Evolutionary conservation across 495 filamentous ascomycete species (phyloP).

Genomic region (Neurospora tetraspora): DNA sequence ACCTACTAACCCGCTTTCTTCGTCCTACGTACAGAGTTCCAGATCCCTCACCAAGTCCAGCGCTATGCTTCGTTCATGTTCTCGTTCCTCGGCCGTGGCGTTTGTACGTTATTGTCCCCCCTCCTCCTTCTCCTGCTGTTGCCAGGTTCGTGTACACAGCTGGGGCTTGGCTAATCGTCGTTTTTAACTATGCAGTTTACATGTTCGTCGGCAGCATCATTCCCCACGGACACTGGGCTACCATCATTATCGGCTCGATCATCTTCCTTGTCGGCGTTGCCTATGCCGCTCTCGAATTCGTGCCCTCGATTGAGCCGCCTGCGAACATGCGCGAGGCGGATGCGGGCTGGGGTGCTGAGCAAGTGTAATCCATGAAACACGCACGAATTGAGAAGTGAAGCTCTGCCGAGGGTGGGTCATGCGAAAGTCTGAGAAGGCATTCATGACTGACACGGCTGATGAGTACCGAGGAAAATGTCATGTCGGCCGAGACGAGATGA

Average conservation of each 20-base stretch:
- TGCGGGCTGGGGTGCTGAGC: conserved; percentile 82
- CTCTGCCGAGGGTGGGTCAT: not conserved
- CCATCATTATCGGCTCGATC: conserved; percentile 57
- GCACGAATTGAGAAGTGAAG: not conserved
- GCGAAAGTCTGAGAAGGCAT: not conserved
- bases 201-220: conserved; percentile 86
- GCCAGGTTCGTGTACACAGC: not conserved
- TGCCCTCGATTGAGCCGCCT: conserved; percentile 93
- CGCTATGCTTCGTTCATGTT: conserved; percentile 97
- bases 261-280: conserved; percentile 66
- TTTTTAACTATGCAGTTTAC: conserved; percentile 56
- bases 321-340: conserved; percentile 94
- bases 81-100: conserved; percentile 87
- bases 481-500: not conserved
- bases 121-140: not conserved
- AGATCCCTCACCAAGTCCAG: conserved; percentile 84
- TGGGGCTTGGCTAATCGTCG: not conserved
- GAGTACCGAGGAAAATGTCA: not conserved
- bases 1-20: too few species aligned
- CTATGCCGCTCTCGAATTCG: conserved; percentile 82
- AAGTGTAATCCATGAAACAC: conserved; percentile 49
- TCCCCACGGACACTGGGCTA: conserved; percentile 45
- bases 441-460: not conserved
- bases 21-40: conserved; percentile 52
- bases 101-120: conserved; percentile 55